Percentiles rank a stretch among this genome's conserved stretches.
phyloP scores from a whole-genome alignment of 768 basidiomycete species.

The Crassisporium funariophilum region DNA sequence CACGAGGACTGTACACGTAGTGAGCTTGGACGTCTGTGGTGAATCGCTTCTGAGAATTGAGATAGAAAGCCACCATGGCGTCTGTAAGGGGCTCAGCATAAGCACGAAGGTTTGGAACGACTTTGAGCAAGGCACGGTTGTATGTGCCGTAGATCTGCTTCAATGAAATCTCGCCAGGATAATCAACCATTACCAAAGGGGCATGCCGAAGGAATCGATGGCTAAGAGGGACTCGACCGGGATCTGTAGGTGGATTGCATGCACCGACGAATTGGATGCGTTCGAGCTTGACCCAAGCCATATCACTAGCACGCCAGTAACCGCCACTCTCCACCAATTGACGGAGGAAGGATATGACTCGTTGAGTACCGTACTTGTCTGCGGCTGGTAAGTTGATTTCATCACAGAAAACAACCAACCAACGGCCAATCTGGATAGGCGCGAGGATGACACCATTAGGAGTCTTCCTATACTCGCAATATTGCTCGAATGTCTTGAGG shows the following conservation, averaged over 20 bases:
- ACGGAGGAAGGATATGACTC: conserved; percentile 97
- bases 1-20: conserved; percentile 98
- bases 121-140: conserved; percentile 93
- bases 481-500: conserved; percentile 99
- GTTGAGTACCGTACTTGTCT: conserved; percentile 98
- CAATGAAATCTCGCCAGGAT: conserved; percentile 94
- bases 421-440: conserved; percentile 92
- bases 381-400: conserved; percentile 97
- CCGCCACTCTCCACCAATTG: conserved; percentile 95
- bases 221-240: conserved; percentile 96
- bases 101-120: conserved; percentile 88
- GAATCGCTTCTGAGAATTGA: conserved; percentile 91
- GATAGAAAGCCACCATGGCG: conserved; percentile 96
- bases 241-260: conserved; percentile 98
- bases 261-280: conserved; percentile 99
- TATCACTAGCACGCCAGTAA: conserved; percentile 92
- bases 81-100: conserved; percentile 95
- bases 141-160: conserved; percentile 99
- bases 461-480: conserved; percentile 98
- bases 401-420: conserved; percentile 99
- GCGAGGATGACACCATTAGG: conserved; percentile 97
- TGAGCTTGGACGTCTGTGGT: conserved; percentile 98
- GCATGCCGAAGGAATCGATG: conserved; percentile 98
- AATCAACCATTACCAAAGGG: conserved; percentile 98
- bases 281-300: conserved; percentile 97